phyloP scores from a whole-genome alignment of 306 rosid species.

The Cucurbita moschata region DNA sequence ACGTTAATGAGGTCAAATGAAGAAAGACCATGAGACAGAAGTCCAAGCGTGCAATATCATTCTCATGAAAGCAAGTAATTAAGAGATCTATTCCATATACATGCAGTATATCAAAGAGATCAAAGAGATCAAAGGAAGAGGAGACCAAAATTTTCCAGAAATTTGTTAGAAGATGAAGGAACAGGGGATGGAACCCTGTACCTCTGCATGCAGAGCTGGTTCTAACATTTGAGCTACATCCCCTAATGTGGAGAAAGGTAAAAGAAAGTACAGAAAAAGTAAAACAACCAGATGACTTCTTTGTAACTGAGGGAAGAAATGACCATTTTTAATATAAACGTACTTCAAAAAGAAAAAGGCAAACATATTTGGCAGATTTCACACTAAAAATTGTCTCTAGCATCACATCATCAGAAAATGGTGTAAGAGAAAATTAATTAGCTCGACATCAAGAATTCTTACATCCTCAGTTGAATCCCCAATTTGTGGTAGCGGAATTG shows the following conservation, averaged over 20 bases:
- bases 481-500: slow-evolving; percentile 41
- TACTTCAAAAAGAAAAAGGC: background rate
- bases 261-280: background rate
- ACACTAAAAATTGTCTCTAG: background rate
- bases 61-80: background rate
- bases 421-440: background rate
- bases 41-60: background rate
- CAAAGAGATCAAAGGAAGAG: background rate
- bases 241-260: background rate
- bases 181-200: background rate
- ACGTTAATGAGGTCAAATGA: background rate
- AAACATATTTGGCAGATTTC: background rate
- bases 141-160: background rate
- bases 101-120: background rate
- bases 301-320: background rate
- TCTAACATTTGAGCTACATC: background rate
- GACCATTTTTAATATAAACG: too few relatives aligned
- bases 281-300: background rate
- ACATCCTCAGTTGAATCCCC: slow-evolving; percentile 68
- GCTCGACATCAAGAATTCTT: slow-evolving; percentile 21
- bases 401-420: background rate
- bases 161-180: background rate
- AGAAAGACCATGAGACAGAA: background rate
- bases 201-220: background rate
- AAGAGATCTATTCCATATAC: background rate